Conservation (phyloP, 768 basidiomycete genomes). For the Boletus rubescentipes region DNA sequence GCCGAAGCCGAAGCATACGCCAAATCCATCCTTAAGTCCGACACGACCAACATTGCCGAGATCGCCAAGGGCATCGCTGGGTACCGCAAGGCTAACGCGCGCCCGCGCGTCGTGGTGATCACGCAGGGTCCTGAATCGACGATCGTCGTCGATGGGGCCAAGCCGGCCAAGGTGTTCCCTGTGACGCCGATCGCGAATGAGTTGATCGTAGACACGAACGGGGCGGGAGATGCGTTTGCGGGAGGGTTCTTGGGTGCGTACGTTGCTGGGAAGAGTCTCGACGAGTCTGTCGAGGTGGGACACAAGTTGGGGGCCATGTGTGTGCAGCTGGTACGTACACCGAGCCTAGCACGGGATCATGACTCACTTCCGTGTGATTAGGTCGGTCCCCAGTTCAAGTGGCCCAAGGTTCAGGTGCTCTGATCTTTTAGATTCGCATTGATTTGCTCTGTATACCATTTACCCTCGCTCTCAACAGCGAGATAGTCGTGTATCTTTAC, state of each 20-base stretch:
- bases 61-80: slow-evolving; percentile 78
- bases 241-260: slow-evolving; percentile 92
- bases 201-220: slow-evolving; percentile 94
- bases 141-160: slow-evolving; percentile 62
- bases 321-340: slow-evolving; percentile 64
- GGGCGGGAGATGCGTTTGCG: slow-evolving; percentile 96
- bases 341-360: no score
- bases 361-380: slow-evolving; percentile 19
- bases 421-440: slow-evolving; percentile 13
- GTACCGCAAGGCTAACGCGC: slow-evolving; percentile 73
- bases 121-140: slow-evolving; percentile 88
- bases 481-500: slow-evolving; percentile 25
- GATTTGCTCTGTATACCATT: not conserved
- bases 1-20: slow-evolving; percentile 90
- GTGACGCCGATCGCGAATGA: slow-evolving; percentile 58
- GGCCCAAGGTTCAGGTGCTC: slow-evolving; percentile 54
- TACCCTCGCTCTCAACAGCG: slow-evolving; percentile 41
- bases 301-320: slow-evolving; percentile 86
- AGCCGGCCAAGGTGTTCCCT: slow-evolving; percentile 52
- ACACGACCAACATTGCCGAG: slow-evolving; percentile 60
- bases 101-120: slow-evolving; percentile 82
- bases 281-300: slow-evolving; percentile 78
- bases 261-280: slow-evolving; percentile 72
- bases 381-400: slow-evolving; percentile 58
- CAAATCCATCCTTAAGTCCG: slow-evolving; percentile 62